Conservation (phyloP, 2,329 filamentous ascomycete species). For the Claviceps humidiphila region DNA sequence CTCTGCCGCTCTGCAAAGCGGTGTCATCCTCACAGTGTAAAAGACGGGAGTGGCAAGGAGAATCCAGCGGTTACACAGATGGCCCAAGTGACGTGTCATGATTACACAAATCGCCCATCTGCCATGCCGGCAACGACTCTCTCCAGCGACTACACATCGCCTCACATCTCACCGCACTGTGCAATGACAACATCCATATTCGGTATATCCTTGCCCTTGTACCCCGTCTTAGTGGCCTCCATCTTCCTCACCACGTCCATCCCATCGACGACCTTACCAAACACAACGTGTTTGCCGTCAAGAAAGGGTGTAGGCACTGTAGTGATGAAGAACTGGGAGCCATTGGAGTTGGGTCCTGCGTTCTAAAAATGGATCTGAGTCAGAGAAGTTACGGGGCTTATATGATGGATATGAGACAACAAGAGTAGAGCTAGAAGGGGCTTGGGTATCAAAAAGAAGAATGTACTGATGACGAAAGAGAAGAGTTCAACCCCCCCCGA, state of each 20-base stretch:
- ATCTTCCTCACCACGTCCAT: slow-evolving; percentile 89
- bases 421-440: neutral
- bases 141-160: neutral
- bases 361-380: slow-evolving; percentile 41
- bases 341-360: slow-evolving; percentile 82
- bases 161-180: slow-evolving; percentile 86
- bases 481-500: too few species aligned
- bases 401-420: neutral
- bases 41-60: too few species aligned
- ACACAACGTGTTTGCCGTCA: slow-evolving; percentile 89
- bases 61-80: too few species aligned
- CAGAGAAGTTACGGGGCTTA: neutral
- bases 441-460: neutral
- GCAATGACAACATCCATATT: slow-evolving; percentile 72
- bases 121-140: neutral
- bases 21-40: too few species aligned
- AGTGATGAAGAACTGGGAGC: slow-evolving; percentile 95
- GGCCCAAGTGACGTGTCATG: too few species aligned
- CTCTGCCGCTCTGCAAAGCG: too few species aligned
- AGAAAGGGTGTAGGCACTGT: slow-evolving; percentile 77
- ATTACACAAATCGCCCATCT: neutral
- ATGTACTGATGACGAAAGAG: too few species aligned
- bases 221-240: slow-evolving; percentile 75
- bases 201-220: slow-evolving; percentile 62
- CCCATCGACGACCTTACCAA: slow-evolving; percentile 78